These are phyloP conservation scores for Zasmidium angulare DNA, from an alignment of 2,329 filamentous ascomycete genomes.

Conservation along the genomic window DNA sequence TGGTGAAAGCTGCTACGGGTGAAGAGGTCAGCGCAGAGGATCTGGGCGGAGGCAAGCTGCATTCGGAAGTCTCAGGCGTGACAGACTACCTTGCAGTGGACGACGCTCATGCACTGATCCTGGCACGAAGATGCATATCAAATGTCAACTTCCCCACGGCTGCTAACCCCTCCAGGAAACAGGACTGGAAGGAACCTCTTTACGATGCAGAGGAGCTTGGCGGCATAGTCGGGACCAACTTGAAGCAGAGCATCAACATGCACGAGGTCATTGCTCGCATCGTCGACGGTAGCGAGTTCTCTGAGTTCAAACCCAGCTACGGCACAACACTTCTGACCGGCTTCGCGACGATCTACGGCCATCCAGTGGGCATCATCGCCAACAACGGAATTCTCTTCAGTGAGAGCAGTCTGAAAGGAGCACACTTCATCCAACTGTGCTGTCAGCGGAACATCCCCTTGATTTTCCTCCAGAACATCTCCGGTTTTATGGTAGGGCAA, in stretches of 20 bases:
- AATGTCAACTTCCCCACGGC: conserved; percentile 83
- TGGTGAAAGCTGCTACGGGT: conserved; percentile 94
- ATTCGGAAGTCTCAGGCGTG: conserved; percentile 87
- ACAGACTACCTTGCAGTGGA: conserved; percentile 94
- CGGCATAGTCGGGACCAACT: conserved; percentile 86
- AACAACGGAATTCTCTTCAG: conserved; percentile 97
- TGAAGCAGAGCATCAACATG: conserved; percentile 79
- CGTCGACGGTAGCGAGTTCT: conserved; percentile 84
- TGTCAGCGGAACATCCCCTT: conserved; percentile 85
- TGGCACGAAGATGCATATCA: conserved; percentile 77
- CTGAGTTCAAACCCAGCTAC: conserved; percentile 93
- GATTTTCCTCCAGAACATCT: conserved; percentile 94
- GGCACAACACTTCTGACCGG: conserved; percentile 87
- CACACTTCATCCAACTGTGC: conserved; percentile 96
- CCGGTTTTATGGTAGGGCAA: conserved; percentile 95
- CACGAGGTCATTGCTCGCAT: conserved; percentile 91
- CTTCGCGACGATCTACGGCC: conserved; percentile 81
- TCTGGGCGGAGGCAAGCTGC: conserved; percentile 83
- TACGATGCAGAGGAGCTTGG: conserved; percentile 77
- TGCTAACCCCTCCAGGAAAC: conserved; percentile 38
- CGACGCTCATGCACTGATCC: conserved; percentile 84
- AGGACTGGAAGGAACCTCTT: conserved; percentile 68
- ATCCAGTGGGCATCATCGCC: conserved; percentile 87
- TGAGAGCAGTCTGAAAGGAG: conserved; percentile 84
- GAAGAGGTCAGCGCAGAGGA: conserved; percentile 90